These are phyloP conservation scores for Rickenella mellea DNA, from an alignment of 768 basidiomycete species.

Conservation along the genomic window DNA sequence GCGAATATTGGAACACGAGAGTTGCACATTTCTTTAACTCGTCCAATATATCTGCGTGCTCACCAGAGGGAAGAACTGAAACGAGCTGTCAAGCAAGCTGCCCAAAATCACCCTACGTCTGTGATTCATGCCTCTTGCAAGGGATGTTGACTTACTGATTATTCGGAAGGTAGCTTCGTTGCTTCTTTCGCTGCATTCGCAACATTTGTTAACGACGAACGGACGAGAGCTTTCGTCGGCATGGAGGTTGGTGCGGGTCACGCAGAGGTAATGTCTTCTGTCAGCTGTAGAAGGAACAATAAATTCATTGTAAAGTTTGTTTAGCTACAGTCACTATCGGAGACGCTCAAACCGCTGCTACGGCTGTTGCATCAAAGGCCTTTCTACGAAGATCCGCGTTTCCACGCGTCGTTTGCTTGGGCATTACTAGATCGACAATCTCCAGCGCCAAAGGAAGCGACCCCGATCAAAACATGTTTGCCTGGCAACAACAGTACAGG, in stretches of 20 bases:
- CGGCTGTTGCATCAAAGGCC: slow-evolving; percentile 56
- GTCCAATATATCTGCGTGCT: slow-evolving; percentile 69
- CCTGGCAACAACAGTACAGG: not conserved
- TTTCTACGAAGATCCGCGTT: slow-evolving; percentile 75
- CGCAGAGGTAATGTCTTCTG: slow-evolving; percentile 44
- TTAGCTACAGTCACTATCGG: slow-evolving; percentile 53
- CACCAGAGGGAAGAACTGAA: slow-evolving; percentile 74
- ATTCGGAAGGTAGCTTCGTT: slow-evolving; percentile 40
- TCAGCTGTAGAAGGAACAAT: too few species aligned
- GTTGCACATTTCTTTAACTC: slow-evolving; percentile 80
- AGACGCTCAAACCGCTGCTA: slow-evolving; percentile 50
- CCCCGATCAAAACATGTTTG: not conserved
- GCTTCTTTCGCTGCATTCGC: slow-evolving; percentile 67
- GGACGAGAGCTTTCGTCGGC: slow-evolving; percentile 70
- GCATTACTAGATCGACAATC: slow-evolving; percentile 42
- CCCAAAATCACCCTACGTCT: slow-evolving; percentile 38
- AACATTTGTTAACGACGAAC: slow-evolving; percentile 70
- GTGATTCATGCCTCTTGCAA: slow-evolving; percentile 13
- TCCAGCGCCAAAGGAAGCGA: slow-evolving; percentile 2
- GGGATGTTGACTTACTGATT: slow-evolving; percentile 1
- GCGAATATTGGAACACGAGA: slow-evolving; percentile 24
- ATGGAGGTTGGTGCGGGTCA: slow-evolving; percentile 82
- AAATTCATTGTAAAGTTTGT: slow-evolving; percentile 4
- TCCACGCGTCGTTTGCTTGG: slow-evolving; percentile 90
- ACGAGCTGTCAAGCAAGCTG: slow-evolving; percentile 43